A percentile compares a stretch with the other conserved stretches of the same genome.
Conservation (phyloP, 2,329 filamentous ascomycete species). For the Fusarium coffeatum region DNA sequence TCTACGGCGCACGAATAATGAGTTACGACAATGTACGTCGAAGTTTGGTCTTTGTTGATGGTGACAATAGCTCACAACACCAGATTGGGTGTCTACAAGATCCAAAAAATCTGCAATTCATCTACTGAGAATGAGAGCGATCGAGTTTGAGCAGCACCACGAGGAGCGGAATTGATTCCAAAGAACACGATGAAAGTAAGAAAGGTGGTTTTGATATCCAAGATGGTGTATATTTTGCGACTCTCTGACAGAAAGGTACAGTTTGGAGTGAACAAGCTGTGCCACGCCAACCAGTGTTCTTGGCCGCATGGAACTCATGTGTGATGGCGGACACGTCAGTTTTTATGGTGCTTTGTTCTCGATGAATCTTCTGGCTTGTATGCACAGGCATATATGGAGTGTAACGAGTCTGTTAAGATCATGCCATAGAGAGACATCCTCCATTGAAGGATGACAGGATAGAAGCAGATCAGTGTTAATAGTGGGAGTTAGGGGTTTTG, state of each 20-base stretch:
- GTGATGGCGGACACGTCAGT: constrained; percentile 52
- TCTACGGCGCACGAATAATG: constrained; percentile 36
- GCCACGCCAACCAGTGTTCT: constrained; percentile 49
- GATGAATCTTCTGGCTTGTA: neutral
- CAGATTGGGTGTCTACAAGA: constrained; percentile 63
- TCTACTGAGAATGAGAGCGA: constrained; percentile 62
- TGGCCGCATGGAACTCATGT: constrained; percentile 46
- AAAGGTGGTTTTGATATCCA: constrained; percentile 47
- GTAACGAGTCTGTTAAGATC: constrained; percentile 11
- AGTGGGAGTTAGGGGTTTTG: neutral
- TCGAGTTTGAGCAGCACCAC: constrained; percentile 52
- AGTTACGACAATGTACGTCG: neutral
- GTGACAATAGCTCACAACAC: constrained; percentile 45
- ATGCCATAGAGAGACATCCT: constrained; percentile 21
- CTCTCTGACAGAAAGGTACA: constrained; percentile 51
- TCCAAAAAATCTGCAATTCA: constrained; percentile 63
- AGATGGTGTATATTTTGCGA: constrained; percentile 59
- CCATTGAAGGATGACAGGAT: neutral
- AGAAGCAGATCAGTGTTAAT: neutral
- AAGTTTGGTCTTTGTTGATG: neutral
- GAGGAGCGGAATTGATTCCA: constrained; percentile 49
- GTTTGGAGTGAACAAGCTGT: constrained; percentile 54
- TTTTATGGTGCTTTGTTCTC: constrained; percentile 54
- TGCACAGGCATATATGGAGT: neutral
- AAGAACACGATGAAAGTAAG: constrained; percentile 44